Conservation (phyloP, 306 rosid genomes). For the Mimosa pudica region DNA sequence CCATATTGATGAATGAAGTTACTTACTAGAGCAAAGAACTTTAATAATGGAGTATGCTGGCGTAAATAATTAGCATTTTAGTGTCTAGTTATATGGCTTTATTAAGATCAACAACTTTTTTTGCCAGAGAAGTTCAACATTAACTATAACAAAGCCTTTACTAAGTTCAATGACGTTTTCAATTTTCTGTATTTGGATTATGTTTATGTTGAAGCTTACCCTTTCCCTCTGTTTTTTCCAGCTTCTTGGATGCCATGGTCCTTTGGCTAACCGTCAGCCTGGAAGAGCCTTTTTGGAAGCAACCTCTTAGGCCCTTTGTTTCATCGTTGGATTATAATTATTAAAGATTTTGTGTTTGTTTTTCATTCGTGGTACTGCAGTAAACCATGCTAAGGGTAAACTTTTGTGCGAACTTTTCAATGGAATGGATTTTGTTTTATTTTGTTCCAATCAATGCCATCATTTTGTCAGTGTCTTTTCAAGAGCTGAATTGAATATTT, state of each 20-base stretch:
- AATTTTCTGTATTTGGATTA: neutral
- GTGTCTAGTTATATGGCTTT: neutral
- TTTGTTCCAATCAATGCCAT: neutral
- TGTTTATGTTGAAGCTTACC: neutral
- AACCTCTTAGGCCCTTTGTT: conserved; percentile 37
- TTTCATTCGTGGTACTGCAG: conserved; percentile 7
- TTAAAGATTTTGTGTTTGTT: conserved; percentile 10
- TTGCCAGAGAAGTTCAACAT: no score
- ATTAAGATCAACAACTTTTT: no score
- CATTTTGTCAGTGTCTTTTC: neutral
- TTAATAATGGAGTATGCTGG: neutral
- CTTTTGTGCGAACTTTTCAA: conserved; percentile 6
- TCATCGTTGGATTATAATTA: neutral
- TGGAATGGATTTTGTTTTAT: conserved; percentile 27
- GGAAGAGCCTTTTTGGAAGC: conserved; percentile 53
- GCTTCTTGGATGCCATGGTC: conserved; percentile 87
- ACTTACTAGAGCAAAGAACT: neutral
- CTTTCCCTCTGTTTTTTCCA: conserved; percentile 35
- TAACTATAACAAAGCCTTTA: no score
- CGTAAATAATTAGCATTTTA: neutral
- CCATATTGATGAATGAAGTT: neutral
- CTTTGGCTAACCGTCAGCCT: conserved; percentile 58
- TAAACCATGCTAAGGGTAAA: conserved; percentile 20
- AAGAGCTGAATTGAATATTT: neutral
- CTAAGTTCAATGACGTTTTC: neutral